Evolutionary conservation across 768 basidiomycete species (phyloP).

Genomic region (Xerocomus brunneocitrinus): DNA sequence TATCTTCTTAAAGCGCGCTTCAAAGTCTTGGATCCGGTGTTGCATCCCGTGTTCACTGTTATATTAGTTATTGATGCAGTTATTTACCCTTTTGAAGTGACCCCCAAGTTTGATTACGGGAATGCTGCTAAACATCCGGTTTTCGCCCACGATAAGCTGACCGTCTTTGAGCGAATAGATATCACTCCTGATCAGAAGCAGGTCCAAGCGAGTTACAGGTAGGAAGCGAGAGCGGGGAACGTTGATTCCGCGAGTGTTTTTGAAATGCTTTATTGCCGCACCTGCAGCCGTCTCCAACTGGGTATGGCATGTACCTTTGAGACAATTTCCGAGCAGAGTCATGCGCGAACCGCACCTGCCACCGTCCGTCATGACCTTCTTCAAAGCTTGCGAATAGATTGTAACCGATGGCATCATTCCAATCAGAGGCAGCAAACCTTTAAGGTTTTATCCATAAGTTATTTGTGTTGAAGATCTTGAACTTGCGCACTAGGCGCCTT

Average conservation of each 20-base stretch:
- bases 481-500: slow-evolving; percentile 61
- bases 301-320: neutral
- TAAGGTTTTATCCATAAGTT: slow-evolving; percentile 79
- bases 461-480: slow-evolving; percentile 92
- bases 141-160: slow-evolving; percentile 77
- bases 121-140: slow-evolving; percentile 78
- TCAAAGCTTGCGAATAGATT: slow-evolving; percentile 55
- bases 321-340: slow-evolving; percentile 5
- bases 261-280: slow-evolving; percentile 92
- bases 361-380: slow-evolving; percentile 83
- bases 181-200: slow-evolving; percentile 87
- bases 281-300: slow-evolving; percentile 89
- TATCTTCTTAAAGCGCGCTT: slow-evolving; percentile 93
- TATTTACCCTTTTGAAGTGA: slow-evolving; percentile 86
- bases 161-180: slow-evolving; percentile 90
- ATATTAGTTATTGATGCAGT: neutral
- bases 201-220: slow-evolving; percentile 83
- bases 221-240: slow-evolving; percentile 94
- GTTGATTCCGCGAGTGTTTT: slow-evolving; percentile 88
- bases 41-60: neutral
- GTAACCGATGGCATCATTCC: neutral
- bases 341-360: slow-evolving; percentile 40
- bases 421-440: slow-evolving; percentile 40
- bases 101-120: slow-evolving; percentile 98
- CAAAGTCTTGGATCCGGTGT: slow-evolving; percentile 76